Base-by-base conservation (phyloP, 2,329 filamentous ascomycete species). In the Ascochyta clinopodiicola region DNA sequence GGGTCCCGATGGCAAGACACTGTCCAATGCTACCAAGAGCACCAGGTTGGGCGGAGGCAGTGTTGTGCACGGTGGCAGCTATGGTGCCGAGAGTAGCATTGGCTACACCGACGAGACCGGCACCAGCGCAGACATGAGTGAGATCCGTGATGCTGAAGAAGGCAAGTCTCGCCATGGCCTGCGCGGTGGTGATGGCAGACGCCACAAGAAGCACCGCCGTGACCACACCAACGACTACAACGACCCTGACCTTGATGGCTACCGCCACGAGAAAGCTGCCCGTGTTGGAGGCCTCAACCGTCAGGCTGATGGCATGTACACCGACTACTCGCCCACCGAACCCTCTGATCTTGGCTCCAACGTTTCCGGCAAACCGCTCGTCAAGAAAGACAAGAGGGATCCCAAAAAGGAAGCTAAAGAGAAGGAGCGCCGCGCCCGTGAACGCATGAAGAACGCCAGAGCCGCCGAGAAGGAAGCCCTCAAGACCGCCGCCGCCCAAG, bases 271-370 rank as follows among this genome's bases (percentile, higher is more conserved):
- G 78, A 91, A 88, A 74, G 81, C 92, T 2, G 94, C 94, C 0
- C 85, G 90, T 46, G 92, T 98, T 2, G 94, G 94, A 32, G 94
- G 94, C 19, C 80, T 98, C 74, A 98, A 98, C 78, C 88, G 88
- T 67, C 82, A 89, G 63, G 83, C 88, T 38, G 94, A 97, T 64
- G 90, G 88, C 57, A 90, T 87, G 56, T 81, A 86, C 62, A 96
- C 91, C 83, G 90, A 96, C 71, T 91, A 90, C 75, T 88, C 88
- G 42, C 66, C 44, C 86, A 88, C 86, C 34, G 84, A 81, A 64
- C 81, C 86, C 46, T 83, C 86, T 58, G 84, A 90, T 61, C 80
- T 89, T 35, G 72, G 75, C 66, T 78, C 78, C 51, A 77, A 81
- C 27, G 65, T 77, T 61, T 77, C 75, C 31, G 61, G 63, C 61